Evolutionary conservation across 2,329 filamentous ascomycete species (phyloP).

Genomic region (Apiospora rasikravindrae): DNA sequence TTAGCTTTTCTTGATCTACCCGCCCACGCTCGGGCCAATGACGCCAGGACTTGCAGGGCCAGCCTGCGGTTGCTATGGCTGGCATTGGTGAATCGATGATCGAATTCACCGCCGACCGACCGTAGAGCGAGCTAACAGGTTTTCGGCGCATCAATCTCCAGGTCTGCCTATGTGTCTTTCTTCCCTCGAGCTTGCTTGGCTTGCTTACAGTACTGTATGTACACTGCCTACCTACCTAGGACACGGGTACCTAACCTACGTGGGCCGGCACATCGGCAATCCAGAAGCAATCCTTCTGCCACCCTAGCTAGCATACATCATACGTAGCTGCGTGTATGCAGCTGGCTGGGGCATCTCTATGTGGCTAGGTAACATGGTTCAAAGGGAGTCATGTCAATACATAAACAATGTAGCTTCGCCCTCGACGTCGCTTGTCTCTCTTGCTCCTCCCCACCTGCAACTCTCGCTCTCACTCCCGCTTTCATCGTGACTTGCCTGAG

Average conservation of each 20-base stretch:
- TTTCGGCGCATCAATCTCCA: background rate
- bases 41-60: background rate
- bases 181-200: background rate
- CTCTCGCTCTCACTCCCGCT: background rate
- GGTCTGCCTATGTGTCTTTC: background rate
- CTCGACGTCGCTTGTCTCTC: background rate
- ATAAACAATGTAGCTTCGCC: background rate
- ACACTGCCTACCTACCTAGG: background rate
- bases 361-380: background rate
- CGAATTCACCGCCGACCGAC: background rate
- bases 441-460: background rate
- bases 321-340: background rate
- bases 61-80: background rate
- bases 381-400: background rate
- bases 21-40: slow-evolving; percentile 21
- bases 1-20: slow-evolving; percentile 2
- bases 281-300: background rate
- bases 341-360: background rate
- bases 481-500: background rate
- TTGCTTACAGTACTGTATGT: background rate
- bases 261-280: background rate
- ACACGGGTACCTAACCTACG: background rate
- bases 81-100: slow-evolving; percentile 2
- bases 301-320: background rate
- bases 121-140: background rate